Evolutionary conservation across 2,329 filamentous ascomycete genomes (phyloP), one percentile per base, ranked within the genome.

Genomic region (Talaromyces sp.): DNA sequence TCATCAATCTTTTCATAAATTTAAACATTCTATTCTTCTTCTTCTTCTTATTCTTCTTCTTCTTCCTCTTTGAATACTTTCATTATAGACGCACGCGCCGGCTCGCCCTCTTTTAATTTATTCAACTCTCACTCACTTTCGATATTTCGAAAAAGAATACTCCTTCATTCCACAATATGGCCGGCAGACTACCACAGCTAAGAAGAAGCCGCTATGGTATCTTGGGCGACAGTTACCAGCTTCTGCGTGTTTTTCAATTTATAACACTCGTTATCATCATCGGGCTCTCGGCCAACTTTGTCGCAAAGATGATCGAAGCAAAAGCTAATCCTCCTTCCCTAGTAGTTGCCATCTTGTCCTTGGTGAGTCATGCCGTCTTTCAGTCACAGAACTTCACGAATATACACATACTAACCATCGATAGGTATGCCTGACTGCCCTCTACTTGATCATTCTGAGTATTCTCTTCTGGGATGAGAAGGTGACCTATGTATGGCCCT

Each of bases 281-380:
- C 66, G 91, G 92, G 53, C 85, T 96, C 73, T 87, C 87, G 0
- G 85, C 89, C 70, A 92, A 93, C 75, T 96, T 96, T 76, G 88
- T 96, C 69, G 82, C 87, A 27, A 83, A 90, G 68, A 92, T 96
- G 72, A 85, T 91, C 52, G 78, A 81, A 51, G 84, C 81, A 25
- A 83, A 87, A 65, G 84, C 88, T 60, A 81, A 84, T 32, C 86
- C 89, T 0, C 90, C 92, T 0, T 80, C 85, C 57, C 86, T 92
- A 54, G 81, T 97, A 25, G 84, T 96, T 32, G 56, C 39, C 7
- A 56, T 62, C 9, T 30, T 62, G 4, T 51, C 60, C 28, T 28
- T 62, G 19, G 60, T 62, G 51, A 49, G 60, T n/a, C 10, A 36
- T 10, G 4, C 2, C 7, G 7, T 53, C 27, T 7, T 17, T n/a